Evolutionary conservation across 768 basidiomycete genomes (phyloP).

Genomic region (Jaapia argillacea): DNA sequence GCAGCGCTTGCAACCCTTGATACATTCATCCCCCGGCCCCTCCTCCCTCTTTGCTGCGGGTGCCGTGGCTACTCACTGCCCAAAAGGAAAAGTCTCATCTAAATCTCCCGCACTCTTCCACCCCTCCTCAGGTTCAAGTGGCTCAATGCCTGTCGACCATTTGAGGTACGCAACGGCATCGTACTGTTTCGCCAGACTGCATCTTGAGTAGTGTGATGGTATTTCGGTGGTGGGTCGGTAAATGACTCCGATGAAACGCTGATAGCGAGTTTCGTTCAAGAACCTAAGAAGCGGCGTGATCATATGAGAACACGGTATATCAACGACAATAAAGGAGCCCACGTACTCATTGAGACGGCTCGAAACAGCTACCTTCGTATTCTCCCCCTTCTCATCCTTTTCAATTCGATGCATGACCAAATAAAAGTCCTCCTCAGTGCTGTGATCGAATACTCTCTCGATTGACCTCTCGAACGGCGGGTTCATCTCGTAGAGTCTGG

Average conservation of each 20-base stretch:
- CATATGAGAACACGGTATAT: neutral
- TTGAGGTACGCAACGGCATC: conserved; percentile 15
- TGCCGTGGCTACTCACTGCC: conserved; percentile 8
- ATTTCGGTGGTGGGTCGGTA: conserved; percentile 16
- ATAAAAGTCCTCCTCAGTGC: conserved; percentile 9
- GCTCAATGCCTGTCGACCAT: conserved; percentile 12
- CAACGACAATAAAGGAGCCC: neutral
- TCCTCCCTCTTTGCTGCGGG: too few relatives aligned
- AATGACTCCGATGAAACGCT: conserved; percentile 21
- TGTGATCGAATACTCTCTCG: conserved; percentile 15
- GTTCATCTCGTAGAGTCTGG: conserved; percentile 14
- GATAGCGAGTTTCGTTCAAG: conserved; percentile 13
- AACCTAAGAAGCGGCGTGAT: conserved; percentile 7
- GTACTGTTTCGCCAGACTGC: conserved; percentile 16
- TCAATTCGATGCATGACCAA: conserved; percentile 12
- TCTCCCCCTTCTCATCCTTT: conserved; percentile 6
- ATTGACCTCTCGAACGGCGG: conserved; percentile 13
- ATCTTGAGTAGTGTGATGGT: conserved; percentile 18
- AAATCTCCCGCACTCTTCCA: conserved; percentile 9
- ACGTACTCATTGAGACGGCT: conserved; percentile 13
- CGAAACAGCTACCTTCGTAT: conserved; percentile 10
- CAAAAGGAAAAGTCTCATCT: conserved; percentile 15
- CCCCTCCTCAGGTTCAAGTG: conserved; percentile 13
- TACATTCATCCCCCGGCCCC: too few relatives aligned
- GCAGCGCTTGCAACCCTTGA: too few relatives aligned